Evolutionary conservation across 2,329 filamentous ascomycete genomes (phyloP).

Genomic region (Fusarium sp.): DNA sequence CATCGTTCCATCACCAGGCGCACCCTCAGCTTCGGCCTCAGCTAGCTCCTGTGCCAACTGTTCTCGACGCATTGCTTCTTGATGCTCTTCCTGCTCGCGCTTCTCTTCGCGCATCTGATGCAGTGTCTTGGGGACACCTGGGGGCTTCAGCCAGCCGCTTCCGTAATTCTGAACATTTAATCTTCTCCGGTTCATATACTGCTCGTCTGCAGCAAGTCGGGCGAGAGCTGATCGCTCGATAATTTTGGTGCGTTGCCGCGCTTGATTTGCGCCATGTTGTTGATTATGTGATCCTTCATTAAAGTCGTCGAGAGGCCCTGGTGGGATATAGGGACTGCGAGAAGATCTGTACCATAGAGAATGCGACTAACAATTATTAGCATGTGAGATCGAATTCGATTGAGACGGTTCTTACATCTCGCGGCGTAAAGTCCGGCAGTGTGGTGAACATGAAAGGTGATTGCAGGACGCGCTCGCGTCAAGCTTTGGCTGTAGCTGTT

Average conservation of each 20-base stretch:
- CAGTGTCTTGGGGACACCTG: slow-evolving; percentile 88
- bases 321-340: slow-evolving; percentile 59
- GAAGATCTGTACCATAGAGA: slow-evolving; percentile 79
- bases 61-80: slow-evolving; percentile 78
- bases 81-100: slow-evolving; percentile 87
- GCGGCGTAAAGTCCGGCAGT: slow-evolving; percentile 75
- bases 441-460: slow-evolving; percentile 66
- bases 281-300: slow-evolving; percentile 45
- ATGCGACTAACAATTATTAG: slow-evolving; percentile 67
- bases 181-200: slow-evolving; percentile 79
- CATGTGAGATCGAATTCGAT: background rate
- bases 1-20: slow-evolving; percentile 61
- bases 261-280: slow-evolving; percentile 49
- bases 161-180: slow-evolving; percentile 88
- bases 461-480: slow-evolving; percentile 33
- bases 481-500: slow-evolving; percentile 25
- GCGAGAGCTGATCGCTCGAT: slow-evolving; percentile 73
- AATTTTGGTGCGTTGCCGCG: slow-evolving; percentile 58
- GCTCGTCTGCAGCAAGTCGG: slow-evolving; percentile 80
- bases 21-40: slow-evolving; percentile 66
- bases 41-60: slow-evolving; percentile 79
- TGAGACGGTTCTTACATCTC: slow-evolving; percentile 67
- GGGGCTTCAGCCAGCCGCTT: slow-evolving; percentile 89
- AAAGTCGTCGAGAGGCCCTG: slow-evolving; percentile 51
- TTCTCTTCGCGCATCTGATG: slow-evolving; percentile 91